These are phyloP conservation scores for Leptodontidium sp. DNA, from an alignment of 2,329 filamentous ascomycete species.

Conservation along the genomic window DNA sequence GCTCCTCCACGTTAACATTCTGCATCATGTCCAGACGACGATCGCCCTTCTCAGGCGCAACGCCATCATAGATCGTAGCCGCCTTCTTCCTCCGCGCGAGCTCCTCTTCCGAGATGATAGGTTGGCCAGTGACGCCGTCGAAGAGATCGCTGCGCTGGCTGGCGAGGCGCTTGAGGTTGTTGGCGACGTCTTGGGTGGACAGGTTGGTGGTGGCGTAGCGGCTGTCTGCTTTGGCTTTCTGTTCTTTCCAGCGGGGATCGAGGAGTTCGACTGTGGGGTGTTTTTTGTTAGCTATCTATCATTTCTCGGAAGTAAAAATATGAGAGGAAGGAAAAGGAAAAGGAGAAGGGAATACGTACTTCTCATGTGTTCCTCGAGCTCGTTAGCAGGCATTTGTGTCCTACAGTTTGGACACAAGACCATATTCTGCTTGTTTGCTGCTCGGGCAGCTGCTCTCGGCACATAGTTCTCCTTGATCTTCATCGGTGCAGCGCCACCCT, in stretches of 20 bases:
- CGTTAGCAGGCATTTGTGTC: constrained; percentile 84
- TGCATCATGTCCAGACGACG: constrained; percentile 64
- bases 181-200: constrained; percentile 85
- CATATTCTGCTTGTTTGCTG: constrained; percentile 70
- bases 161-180: constrained; percentile 93
- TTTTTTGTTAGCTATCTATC: constrained; percentile 31
- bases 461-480: constrained; percentile 95
- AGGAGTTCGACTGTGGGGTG: constrained; percentile 75
- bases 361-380: constrained; percentile 91
- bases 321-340: not conserved
- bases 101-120: constrained; percentile 77
- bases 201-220: constrained; percentile 87
- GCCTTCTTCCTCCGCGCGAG: constrained; percentile 78
- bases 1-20: constrained; percentile 82
- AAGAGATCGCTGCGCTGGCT: constrained; percentile 90
- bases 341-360: constrained; percentile 59
- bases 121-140: constrained; percentile 74
- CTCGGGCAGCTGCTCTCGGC: constrained; percentile 78
- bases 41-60: constrained; percentile 65
- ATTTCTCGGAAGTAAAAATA: not conserved
- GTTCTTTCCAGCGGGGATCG: constrained; percentile 95
- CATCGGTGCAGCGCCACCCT: constrained; percentile 73
- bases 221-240: constrained; percentile 87
- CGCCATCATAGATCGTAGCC: constrained; percentile 73
- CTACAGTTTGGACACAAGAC: constrained; percentile 93